A percentile compares a stretch with the other conserved stretches of the same genome.
These are phyloP conservation scores for Thermomucor indicae-seudaticae DNA, from an alignment of 371 early-diverging fungal genomes.

Conservation along the genomic window DNA sequence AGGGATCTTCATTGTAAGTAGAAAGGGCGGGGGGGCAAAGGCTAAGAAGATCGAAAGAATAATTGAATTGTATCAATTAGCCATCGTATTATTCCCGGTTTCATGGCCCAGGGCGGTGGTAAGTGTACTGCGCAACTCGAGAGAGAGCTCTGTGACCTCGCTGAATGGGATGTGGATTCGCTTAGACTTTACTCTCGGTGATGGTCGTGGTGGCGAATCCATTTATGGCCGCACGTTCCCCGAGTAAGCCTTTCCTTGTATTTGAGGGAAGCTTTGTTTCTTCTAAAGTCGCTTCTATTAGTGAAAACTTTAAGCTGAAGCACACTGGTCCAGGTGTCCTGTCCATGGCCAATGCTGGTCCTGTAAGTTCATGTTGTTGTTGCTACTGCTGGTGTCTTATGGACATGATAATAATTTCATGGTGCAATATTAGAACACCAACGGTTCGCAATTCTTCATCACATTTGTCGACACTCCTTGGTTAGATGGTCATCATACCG, in stretches of 20 bases:
- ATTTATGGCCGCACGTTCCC: slow-evolving; percentile 94
- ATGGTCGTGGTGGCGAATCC: slow-evolving; percentile 95
- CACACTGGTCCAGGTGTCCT: slow-evolving; percentile 79
- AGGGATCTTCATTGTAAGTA: slow-evolving; percentile 76
- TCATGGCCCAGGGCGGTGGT: slow-evolving; percentile 98
- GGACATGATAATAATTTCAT: too few species aligned
- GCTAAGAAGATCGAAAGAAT: neutral
- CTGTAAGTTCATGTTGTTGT: slow-evolving; percentile 47
- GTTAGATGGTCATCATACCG: slow-evolving; percentile 92
- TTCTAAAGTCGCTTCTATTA: slow-evolving; percentile 15
- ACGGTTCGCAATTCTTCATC: slow-evolving; percentile 98
- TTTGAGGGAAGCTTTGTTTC: neutral
- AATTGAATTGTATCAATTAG: slow-evolving; percentile 15
- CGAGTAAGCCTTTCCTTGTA: slow-evolving; percentile 56
- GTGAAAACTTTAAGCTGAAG: slow-evolving; percentile 94
- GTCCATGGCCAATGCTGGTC: slow-evolving; percentile 98
- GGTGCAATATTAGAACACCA: slow-evolving; percentile 61
- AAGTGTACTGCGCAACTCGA: slow-evolving; percentile 5
- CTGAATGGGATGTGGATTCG: neutral
- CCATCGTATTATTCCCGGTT: slow-evolving; percentile 93
- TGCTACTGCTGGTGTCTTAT: too few species aligned
- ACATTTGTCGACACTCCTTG: slow-evolving; percentile 66
- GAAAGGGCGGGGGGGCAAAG: neutral
- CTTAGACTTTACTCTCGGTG: slow-evolving; percentile 82
- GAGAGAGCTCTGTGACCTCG: too few species aligned